Base-by-base conservation (phyloP, 179 eudicot species). In the Beta corolliflora region DNA sequence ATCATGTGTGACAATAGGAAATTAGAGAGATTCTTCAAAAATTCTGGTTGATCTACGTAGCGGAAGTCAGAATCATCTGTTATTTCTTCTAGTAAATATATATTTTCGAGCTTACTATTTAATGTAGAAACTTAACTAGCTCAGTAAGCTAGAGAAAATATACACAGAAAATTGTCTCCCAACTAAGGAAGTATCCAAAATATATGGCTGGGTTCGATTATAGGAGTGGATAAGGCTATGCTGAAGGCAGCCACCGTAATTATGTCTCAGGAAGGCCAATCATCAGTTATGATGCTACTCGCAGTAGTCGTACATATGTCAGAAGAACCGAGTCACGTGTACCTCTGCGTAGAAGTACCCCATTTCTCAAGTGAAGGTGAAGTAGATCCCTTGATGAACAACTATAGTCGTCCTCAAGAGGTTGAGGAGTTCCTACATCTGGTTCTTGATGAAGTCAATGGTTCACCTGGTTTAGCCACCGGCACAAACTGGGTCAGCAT, bases 391-490 rank as follows among this genome's bases (percentile, higher is more conserved):
- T 54, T 48, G 31, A 16, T 55, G 64, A 64, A 55, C 12, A 55
- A 77, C 52, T 58, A 76, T 56, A 71, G 60, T 52, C 81, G 81
- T 9, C 85, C 85, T 66, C 73, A n/a, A 64, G 87, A 82, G 71
- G 76, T 85, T 58, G 60, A 76, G 12, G 81, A 85, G 15, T 44
- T 85, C 19, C 4, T 82, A 55, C 48, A 78, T 1, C 67, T 65
- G 71, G 71, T 85, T 71, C 83, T 85, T 58, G 72, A 81, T 25
- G 85, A 85, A 79, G 87, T 85, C 67, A 79, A 75, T 71, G 85
- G 81, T 16, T 53, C 76, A 29, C 74, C 87, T n/a, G 73, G 21
- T 72, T 54, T 64, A 11, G 60, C 63, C 63, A 75, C 75, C 29
- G 45, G 29, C 63, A 58, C 65, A 59, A 31, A 56, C 15, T 29